phyloP scores from a whole-genome alignment of 2,329 filamentous ascomycete genomes.

The Rutstroemia sp. region DNA sequence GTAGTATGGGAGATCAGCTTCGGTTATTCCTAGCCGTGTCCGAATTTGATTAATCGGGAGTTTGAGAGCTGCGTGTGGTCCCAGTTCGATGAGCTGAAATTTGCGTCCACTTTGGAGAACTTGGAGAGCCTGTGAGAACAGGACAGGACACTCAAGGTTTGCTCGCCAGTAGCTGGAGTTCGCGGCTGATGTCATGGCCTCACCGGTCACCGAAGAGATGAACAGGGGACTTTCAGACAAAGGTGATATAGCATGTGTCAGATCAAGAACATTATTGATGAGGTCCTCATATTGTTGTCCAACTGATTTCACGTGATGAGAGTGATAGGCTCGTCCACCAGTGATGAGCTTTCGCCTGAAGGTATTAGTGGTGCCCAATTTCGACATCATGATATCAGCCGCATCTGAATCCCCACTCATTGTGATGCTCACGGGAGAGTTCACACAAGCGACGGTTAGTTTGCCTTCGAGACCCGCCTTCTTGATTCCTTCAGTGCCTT shows the following conservation, averaged over 20 bases:
- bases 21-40: conserved; percentile 29
- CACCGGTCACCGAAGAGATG: neutral
- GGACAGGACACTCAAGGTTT: conserved; percentile 9
- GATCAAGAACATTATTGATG: neutral
- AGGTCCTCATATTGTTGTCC: neutral
- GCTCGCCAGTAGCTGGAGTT: conserved; percentile 34
- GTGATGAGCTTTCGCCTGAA: conserved; percentile 13
- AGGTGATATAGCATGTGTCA: neutral
- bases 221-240: neutral
- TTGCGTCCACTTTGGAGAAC: conserved; percentile 3
- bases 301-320: neutral
- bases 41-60: conserved; percentile 9
- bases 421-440: conserved; percentile 21
- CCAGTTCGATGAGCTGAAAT: conserved; percentile 12
- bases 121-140: conserved; percentile 3
- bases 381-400: conserved; percentile 5
- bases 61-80: conserved; percentile 6
- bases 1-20: neutral
- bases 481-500: neutral
- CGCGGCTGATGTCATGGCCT: neutral
- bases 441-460: conserved; percentile 24
- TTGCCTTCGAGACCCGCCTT: neutral
- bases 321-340: conserved; percentile 11
- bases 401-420: conserved; percentile 16
- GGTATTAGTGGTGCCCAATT: conserved; percentile 11